Percentiles rank a stretch among this genome's conserved stretches.
Conservation (phyloP, 352 stramenopile species). For the Globisporangium okanoganense region DNA sequence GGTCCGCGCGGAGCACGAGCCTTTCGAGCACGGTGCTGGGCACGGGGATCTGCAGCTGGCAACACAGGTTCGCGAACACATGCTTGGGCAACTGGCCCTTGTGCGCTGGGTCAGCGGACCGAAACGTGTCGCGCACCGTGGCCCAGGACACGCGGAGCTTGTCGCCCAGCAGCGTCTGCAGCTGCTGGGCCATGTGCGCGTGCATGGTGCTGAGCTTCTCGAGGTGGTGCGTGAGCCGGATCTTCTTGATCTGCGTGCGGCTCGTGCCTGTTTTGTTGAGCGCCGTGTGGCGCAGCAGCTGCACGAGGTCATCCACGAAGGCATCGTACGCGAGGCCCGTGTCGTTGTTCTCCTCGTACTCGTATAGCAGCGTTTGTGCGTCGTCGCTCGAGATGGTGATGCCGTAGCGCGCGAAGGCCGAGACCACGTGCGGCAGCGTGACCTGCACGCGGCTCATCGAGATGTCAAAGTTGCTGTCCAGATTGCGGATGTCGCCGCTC, state of each 20-base stretch:
- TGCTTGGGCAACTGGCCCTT: conserved; percentile 31
- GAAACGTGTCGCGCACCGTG: conserved; percentile 51
- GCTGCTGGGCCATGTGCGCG: conserved; percentile 35
- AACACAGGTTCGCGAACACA: conserved; percentile 40
- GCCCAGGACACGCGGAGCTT: conserved; percentile 50
- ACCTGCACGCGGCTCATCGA: conserved; percentile 37
- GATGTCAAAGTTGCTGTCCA: conserved; percentile 64
- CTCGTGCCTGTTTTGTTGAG: conserved; percentile 33
- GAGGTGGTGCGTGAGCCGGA: conserved; percentile 44
- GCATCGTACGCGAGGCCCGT: conserved; percentile 40
- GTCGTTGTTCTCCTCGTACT: conserved; percentile 83
- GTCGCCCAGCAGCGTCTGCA: conserved; percentile 38
- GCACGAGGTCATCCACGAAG: conserved; percentile 62
- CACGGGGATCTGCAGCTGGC: conserved; percentile 29
- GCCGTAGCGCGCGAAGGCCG: conserved; percentile 44
- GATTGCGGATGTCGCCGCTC: conserved; percentile 66
- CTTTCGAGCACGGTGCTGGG: conserved; percentile 31
- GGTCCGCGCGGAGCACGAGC: conserved; percentile 29
- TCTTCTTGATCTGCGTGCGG: conserved; percentile 54
- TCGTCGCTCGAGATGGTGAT: conserved; percentile 50
- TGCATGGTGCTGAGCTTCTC: conserved; percentile 46
- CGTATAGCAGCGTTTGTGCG: conserved; percentile 53
- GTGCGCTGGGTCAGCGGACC: conserved; percentile 28
- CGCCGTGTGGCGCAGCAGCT: conserved; percentile 37
- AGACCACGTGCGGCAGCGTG: conserved; percentile 39